phyloP scores from a whole-genome alignment of 164 flowering plant genomes.

The Vitis riparia region DNA sequence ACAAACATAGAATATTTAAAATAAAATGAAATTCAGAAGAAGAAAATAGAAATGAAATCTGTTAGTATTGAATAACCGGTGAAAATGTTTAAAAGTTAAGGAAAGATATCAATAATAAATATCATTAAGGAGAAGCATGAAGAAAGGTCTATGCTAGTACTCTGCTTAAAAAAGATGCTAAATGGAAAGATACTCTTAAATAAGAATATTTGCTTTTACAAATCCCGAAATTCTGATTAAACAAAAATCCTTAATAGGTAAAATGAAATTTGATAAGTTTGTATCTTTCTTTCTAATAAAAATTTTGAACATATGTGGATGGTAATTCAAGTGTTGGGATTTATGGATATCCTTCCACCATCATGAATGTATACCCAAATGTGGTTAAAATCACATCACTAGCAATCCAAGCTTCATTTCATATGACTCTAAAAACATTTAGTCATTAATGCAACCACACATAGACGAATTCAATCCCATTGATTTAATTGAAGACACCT shows the following conservation, averaged over 20 bases:
- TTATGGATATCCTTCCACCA: too few relatives aligned
- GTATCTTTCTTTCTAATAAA: not conserved
- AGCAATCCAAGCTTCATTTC: too few relatives aligned
- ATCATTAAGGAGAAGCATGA: too few relatives aligned
- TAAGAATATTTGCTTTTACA: not conserved
- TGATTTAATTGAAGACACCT: constrained; percentile 40
- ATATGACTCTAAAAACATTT: not conserved
- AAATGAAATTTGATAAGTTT: not conserved
- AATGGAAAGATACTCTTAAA: not conserved
- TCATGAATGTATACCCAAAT: too few relatives aligned
- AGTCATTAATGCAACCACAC: not conserved
- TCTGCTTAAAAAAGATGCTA: not conserved
- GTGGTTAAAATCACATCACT: not conserved
- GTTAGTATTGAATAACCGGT: not conserved
- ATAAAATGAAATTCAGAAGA: not conserved
- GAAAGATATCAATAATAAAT: too few relatives aligned
- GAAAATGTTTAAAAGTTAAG: too few relatives aligned
- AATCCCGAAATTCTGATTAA: not conserved
- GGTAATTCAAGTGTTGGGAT: too few relatives aligned
- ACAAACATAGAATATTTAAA: too few relatives aligned
- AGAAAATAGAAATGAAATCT: not conserved
- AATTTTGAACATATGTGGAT: not conserved
- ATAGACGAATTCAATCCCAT: not conserved
- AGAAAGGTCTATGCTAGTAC: too few relatives aligned
- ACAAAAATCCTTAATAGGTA: not conserved